Evolutionary conservation across 2,329 filamentous ascomycete genomes (phyloP).

Genomic region (Aureobasidium uvarum): DNA sequence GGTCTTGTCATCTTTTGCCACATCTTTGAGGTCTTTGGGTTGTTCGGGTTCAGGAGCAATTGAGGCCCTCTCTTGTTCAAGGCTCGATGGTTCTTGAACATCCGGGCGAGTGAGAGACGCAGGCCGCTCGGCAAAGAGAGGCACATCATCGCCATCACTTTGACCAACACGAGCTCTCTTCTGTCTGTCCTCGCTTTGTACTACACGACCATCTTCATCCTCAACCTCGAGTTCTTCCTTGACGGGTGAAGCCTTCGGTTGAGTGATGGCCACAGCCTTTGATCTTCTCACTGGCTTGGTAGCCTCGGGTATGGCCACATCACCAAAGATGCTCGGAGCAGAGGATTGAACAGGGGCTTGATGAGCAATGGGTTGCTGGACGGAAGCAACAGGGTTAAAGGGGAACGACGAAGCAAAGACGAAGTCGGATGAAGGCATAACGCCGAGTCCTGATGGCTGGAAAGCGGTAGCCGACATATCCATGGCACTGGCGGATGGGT

Average conservation of each 20-base stretch:
- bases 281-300: conserved; percentile 67
- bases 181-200: conserved; percentile 64
- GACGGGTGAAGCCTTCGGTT: conserved; percentile 38
- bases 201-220: conserved; percentile 60
- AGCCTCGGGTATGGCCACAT: conserved; percentile 62
- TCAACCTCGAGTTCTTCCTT: conserved; percentile 45
- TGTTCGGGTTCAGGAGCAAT: background rate
- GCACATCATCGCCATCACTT: conserved; percentile 69
- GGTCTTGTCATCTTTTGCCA: background rate
- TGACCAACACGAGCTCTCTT: conserved; percentile 69
- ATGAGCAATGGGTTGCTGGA: conserved; percentile 28
- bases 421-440: conserved; percentile 38
- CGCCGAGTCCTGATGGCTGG: conserved; percentile 34
- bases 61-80: background rate
- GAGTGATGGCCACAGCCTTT: conserved; percentile 79
- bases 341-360: conserved; percentile 42
- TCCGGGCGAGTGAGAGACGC: background rate
- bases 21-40: background rate
- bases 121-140: conserved; percentile 63
- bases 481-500: conserved; percentile 48
- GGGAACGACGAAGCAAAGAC: conserved; percentile 38
- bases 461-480: conserved; percentile 56
- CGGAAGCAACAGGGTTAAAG: conserved; percentile 35
- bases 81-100: background rate
- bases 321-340: conserved; percentile 39